Conservation (phyloP, 495 filamentous ascomycete genomes). For the Aspergillus avenaceus region DNA sequence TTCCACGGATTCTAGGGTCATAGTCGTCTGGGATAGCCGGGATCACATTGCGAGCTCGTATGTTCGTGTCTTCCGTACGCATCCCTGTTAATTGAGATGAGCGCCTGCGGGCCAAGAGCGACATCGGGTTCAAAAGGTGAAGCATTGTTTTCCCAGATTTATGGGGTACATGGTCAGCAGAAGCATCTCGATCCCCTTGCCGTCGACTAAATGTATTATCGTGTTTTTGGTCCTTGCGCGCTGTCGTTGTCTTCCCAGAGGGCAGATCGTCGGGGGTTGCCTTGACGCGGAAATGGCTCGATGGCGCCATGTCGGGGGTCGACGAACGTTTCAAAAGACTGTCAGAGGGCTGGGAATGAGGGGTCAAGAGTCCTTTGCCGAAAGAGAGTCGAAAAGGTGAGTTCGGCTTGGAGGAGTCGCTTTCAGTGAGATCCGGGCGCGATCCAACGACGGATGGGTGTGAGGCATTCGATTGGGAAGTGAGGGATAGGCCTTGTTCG, state of each 20-base stretch:
- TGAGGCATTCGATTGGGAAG: slow-evolving; percentile 26
- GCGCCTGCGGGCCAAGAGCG: slow-evolving; percentile 55
- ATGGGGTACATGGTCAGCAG: slow-evolving; percentile 28
- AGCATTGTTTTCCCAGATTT: slow-evolving; percentile 57
- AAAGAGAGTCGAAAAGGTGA: slow-evolving; percentile 39
- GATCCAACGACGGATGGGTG: slow-evolving; percentile 20
- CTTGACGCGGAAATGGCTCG: slow-evolving; percentile 31
- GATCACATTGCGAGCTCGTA: slow-evolving; percentile 45
- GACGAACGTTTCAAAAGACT: slow-evolving; percentile 26
- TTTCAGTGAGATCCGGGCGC: slow-evolving; percentile 26
- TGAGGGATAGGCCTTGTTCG: slow-evolving; percentile 19
- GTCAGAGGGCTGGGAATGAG: slow-evolving; percentile 18
- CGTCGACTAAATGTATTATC: slow-evolving; percentile 22
- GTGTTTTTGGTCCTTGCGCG: slow-evolving; percentile 24
- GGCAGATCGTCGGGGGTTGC: slow-evolving; percentile 30
- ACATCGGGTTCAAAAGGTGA: slow-evolving; percentile 65
- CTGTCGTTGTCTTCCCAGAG: slow-evolving; percentile 22
- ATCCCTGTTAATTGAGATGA: slow-evolving; percentile 45
- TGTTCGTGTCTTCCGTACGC: slow-evolving; percentile 45
- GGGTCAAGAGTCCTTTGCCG: slow-evolving; percentile 23
- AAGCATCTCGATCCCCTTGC: slow-evolving; percentile 27
- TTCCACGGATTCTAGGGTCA: slow-evolving; percentile 81
- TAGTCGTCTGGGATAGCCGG: slow-evolving; percentile 66
- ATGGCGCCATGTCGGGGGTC: slow-evolving; percentile 19
- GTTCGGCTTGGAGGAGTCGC: slow-evolving; percentile 28